Evolutionary conservation across 2,329 filamentous ascomycete genomes (phyloP), one percentile per base, ranked within the genome.

Genomic region (Lizonia empirigonia): DNA sequence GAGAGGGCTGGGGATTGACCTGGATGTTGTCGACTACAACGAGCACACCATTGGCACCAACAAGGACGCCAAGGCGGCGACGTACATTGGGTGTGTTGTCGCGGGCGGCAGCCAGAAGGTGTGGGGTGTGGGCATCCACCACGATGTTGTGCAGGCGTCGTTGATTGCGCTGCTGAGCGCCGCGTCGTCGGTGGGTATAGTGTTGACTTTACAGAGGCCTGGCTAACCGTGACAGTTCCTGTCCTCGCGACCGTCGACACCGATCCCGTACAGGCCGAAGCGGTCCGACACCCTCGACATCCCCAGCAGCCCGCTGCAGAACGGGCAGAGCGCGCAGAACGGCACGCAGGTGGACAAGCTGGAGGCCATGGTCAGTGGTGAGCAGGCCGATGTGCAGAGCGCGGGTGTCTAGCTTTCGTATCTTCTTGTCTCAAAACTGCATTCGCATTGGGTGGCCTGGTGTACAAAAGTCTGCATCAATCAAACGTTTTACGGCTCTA

Each of bases 11-110:
- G 90, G 90, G 51, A 87, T 97, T 58, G 87, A 95, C 67, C 80
- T 97, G 19, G 93, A 97, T 69, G 91, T 97, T 42, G 84, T 87
- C 36, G 91, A 97, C 73, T 97, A 97, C 80, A 96, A 95, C 79
- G 94, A 97, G 75, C 93, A 97, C 76, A 88, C 92, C 22, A 91
- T 97, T 62, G 91, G 91, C 59, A 80, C 82, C 42, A 90, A 90
- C 55, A 84, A 85, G 50, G 85, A 91, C 55, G 90, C 93, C 60
- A 95, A 95, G 78, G 93, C 93, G n/a, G 93, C 91, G 2, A 90
- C 92, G 2, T 97, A 95, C 71, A 96, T 97, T 58, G 90, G 97
- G 74, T 96, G 91, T 75, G 91, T 83, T 22, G 82, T 86, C 16
- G 76, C 82, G 4, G 85, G 83, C 37, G 87, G 81, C 56, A 82